These are phyloP conservation scores for Calocera cornea DNA, from an alignment of 768 basidiomycete genomes.

Conservation along the genomic window DNA sequence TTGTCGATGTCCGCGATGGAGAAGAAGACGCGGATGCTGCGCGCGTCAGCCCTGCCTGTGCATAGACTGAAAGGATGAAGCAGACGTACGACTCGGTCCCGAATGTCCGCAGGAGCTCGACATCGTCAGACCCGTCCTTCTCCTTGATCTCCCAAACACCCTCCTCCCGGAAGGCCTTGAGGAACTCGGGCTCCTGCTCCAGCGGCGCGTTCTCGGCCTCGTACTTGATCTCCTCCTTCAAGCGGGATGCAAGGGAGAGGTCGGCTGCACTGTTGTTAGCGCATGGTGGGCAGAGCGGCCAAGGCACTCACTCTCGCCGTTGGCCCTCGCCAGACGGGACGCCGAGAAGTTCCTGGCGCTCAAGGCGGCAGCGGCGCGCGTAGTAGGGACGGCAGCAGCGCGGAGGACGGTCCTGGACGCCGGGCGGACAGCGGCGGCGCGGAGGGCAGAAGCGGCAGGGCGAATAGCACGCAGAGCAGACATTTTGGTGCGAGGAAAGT, in stretches of 20 bases:
- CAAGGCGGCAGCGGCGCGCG: neutral
- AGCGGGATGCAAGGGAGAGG: slow-evolving; percentile 55
- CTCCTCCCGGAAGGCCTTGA: slow-evolving; percentile 57
- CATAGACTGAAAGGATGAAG: neutral
- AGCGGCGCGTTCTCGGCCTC: slow-evolving; percentile 52
- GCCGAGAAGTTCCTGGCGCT: slow-evolving; percentile 31
- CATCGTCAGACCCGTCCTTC: slow-evolving; percentile 47
- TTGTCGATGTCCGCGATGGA: slow-evolving; percentile 76
- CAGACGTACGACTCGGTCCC: slow-evolving; percentile 70
- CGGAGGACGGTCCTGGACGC: neutral
- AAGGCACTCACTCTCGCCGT: slow-evolving; percentile 30
- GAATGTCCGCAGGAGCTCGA: slow-evolving; percentile 66
- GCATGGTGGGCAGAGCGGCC: neutral
- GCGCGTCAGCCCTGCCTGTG: neutral
- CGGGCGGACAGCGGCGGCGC: slow-evolving; percentile 2
- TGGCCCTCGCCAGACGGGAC: slow-evolving; percentile 29
- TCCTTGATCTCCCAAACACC: slow-evolving; percentile 64
- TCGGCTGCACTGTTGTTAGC: slow-evolving; percentile 39
- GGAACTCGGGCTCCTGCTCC: slow-evolving; percentile 50
- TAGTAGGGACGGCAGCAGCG: neutral
- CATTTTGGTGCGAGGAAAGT: neutral
- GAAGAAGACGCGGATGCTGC: slow-evolving; percentile 78
- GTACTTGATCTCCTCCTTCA: slow-evolving; percentile 72
- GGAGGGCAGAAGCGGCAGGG: neutral
- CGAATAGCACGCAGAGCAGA: neutral